Percentiles rank a stretch among this genome's conserved stretches.
These are phyloP conservation scores for Aspergillus tanneri DNA, from an alignment of 2,329 filamentous ascomycete genomes.

Conservation along the genomic window DNA sequence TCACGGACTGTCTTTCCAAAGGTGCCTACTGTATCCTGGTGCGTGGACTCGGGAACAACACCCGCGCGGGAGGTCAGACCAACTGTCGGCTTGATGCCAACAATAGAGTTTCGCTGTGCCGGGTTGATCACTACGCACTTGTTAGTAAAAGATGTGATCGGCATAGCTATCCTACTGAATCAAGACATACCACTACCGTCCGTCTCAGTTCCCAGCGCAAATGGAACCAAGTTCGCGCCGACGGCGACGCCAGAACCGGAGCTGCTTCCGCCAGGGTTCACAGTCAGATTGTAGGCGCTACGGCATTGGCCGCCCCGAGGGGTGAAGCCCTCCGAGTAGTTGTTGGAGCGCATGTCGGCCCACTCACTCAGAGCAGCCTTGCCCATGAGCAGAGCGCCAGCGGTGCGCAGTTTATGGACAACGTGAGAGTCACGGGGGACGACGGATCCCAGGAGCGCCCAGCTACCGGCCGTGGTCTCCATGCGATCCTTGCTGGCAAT, in stretches of 20 bases:
- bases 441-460: slow-evolving; percentile 63
- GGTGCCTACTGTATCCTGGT: slow-evolving; percentile 68
- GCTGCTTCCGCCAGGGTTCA: slow-evolving; percentile 67
- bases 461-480: slow-evolving; percentile 71
- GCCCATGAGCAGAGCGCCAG: slow-evolving; percentile 68
- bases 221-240: slow-evolving; percentile 60
- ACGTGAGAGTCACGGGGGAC: slow-evolving; percentile 69
- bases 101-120: slow-evolving; percentile 65
- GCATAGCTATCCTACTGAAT: neutral
- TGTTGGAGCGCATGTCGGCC: slow-evolving; percentile 68
- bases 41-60: slow-evolving; percentile 64
- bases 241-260: slow-evolving; percentile 67
- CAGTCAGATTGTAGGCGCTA: slow-evolving; percentile 66
- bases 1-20: slow-evolving; percentile 70
- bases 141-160: neutral
- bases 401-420: slow-evolving; percentile 59
- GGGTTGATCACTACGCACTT: slow-evolving; percentile 65
- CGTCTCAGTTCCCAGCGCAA: slow-evolving; percentile 71
- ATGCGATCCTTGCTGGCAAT: slow-evolving; percentile 67
- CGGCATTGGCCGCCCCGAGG: slow-evolving; percentile 63
- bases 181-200: slow-evolving; percentile 57
- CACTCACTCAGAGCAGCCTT: slow-evolving; percentile 72
- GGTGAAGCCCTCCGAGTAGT: slow-evolving; percentile 68
- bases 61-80: slow-evolving; percentile 65
- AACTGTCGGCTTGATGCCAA: slow-evolving; percentile 75